Evolutionary conservation across 345 rosid genomes (phyloP).

Genomic region (Gossypium thurberi): DNA sequence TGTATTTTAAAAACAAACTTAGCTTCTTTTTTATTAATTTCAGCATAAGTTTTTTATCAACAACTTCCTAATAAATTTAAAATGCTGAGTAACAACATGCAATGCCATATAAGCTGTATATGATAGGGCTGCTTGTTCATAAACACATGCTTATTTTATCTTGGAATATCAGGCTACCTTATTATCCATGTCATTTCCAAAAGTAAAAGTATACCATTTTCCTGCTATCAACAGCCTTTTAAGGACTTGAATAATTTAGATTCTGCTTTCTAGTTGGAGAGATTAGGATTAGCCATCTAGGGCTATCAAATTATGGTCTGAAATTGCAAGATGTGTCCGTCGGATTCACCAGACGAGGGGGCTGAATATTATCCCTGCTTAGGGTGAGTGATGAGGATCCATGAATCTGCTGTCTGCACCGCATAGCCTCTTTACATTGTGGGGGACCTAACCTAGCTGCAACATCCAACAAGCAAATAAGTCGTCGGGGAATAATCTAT

Average conservation of each 20-base stretch:
- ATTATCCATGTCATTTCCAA: slow-evolving; percentile 16
- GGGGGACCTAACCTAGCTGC: not conserved
- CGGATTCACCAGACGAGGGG: not conserved
- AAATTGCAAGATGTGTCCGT: not conserved
- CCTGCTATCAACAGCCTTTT: not conserved
- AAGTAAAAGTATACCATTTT: slow-evolving; percentile 3
- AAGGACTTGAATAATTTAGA: not conserved
- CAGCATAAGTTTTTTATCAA: no score
- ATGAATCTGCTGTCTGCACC: slow-evolving; percentile 11
- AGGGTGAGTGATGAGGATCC: slow-evolving; percentile 1
- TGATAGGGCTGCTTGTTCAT: not conserved
- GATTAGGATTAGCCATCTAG: no score
- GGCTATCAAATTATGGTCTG: not conserved
- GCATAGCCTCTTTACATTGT: not conserved
- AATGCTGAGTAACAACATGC: not conserved
- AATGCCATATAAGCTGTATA: not conserved
- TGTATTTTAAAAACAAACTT: no score
- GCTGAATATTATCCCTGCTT: not conserved
- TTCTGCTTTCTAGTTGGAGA: slow-evolving; percentile 26
- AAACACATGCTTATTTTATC: no score
- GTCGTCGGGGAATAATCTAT: not conserved
- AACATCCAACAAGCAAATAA: not conserved
- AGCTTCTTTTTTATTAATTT: no score
- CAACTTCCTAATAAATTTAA: not conserved
- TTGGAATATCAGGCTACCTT: slow-evolving; percentile 6